Conservation (phyloP, 2,329 filamentous ascomycete species). For the Metarhizium rileyi region DNA sequence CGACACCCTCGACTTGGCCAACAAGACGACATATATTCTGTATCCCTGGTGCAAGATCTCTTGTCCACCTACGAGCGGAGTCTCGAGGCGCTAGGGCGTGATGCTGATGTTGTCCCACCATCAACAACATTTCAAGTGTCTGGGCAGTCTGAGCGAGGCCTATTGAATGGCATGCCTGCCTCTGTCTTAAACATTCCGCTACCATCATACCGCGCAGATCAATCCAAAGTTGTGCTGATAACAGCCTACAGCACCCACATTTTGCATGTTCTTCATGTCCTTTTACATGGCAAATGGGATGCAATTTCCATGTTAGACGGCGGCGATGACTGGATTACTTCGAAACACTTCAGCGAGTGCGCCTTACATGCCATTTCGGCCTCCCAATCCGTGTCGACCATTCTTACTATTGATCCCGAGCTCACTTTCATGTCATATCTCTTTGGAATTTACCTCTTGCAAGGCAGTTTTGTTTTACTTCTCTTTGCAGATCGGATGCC, state of each 20-base stretch:
- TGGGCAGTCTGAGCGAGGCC: neutral
- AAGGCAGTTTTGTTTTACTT: constrained; percentile 39
- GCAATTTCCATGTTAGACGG: constrained; percentile 39
- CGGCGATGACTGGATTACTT: constrained; percentile 38
- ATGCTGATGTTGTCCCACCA: constrained; percentile 8
- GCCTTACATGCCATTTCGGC: constrained; percentile 37
- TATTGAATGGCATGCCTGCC: constrained; percentile 9
- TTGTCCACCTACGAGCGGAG: constrained; percentile 30
- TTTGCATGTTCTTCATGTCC: constrained; percentile 36
- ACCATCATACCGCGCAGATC: constrained; percentile 14
- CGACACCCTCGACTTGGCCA: constrained; percentile 32
- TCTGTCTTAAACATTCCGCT: constrained; percentile 2
- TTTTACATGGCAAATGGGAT: constrained; percentile 40
- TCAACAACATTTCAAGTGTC: constrained; percentile 3
- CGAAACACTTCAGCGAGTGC: constrained; percentile 33
- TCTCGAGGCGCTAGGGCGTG: constrained; percentile 20
- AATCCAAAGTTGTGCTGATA: constrained; percentile 28
- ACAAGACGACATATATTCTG: constrained; percentile 23
- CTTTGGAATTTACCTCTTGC: constrained; percentile 41
- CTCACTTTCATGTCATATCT: constrained; percentile 43
- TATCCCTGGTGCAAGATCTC: constrained; percentile 25
- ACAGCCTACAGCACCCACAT: constrained; percentile 38
- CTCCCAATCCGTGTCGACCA: constrained; percentile 33
- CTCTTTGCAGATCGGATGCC: constrained; percentile 40
- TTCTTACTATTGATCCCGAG: constrained; percentile 37